Evolutionary conservation across 208 protist genomes (phyloP).

Genomic region (Leishmania guyanensis): DNA sequence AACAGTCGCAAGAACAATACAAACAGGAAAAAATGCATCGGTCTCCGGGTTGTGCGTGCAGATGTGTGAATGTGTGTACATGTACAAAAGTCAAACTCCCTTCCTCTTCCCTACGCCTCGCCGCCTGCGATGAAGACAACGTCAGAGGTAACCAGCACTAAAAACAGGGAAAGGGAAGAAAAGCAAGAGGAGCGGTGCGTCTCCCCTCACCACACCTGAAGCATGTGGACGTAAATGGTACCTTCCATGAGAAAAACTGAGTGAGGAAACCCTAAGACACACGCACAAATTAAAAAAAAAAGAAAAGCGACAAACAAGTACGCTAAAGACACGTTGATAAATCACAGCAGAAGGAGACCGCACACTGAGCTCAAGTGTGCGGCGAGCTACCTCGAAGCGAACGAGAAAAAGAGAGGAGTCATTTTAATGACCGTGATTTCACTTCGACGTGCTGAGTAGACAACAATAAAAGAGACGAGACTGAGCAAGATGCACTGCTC

Average conservation of each 20-base stretch:
- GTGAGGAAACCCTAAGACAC: slow-evolving; percentile 13
- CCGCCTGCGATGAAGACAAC: background rate
- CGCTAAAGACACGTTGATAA: background rate
- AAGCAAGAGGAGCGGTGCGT: slow-evolving; percentile 11
- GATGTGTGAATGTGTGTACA: slow-evolving; percentile 1
- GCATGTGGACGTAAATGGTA: background rate
- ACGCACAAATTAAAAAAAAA: slow-evolving; percentile 5
- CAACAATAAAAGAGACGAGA: background rate
- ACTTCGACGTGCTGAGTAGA: background rate
- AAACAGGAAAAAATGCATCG: background rate
- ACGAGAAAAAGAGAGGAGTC: slow-evolving; percentile 8
- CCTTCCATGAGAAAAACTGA: slow-evolving; percentile 6
- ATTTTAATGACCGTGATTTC: background rate
- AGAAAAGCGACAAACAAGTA: slow-evolving; percentile 1
- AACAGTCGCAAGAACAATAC: background rate
- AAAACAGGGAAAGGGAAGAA: slow-evolving; percentile 8
- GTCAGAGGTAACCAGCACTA: background rate
- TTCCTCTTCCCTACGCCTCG: background rate
- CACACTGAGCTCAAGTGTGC: background rate
- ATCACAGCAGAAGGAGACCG: background rate
- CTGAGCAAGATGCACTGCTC: background rate
- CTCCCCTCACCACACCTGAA: background rate
- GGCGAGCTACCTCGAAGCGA: background rate
- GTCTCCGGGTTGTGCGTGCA: background rate
- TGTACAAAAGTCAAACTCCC: background rate